Conservation (phyloP, 345 rosid genomes). For the Balakata baccata region DNA sequence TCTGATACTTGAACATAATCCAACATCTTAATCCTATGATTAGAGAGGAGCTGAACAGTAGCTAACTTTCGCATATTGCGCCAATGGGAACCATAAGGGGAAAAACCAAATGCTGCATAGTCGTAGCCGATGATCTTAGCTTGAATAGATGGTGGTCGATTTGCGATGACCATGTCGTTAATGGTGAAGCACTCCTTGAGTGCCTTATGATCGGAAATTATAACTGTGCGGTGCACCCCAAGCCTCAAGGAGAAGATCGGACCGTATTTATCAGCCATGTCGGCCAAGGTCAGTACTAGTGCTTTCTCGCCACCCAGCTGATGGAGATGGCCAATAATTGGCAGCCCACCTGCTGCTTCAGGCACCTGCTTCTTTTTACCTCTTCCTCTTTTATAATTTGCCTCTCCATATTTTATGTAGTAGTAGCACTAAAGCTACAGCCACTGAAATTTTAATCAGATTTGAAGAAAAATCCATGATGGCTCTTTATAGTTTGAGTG, state of each 20-base stretch:
- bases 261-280: conserved; percentile 9
- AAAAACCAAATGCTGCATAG: conserved; percentile 18
- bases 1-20: conserved; percentile 22
- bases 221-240: not conserved
- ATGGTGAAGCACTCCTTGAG: conserved; percentile 23
- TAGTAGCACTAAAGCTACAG: not conserved
- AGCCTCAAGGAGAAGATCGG: conserved; percentile 1
- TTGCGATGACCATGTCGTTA: conserved; percentile 14
- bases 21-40: conserved; percentile 16
- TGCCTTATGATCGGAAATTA: not conserved
- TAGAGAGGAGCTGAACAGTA: conserved; percentile 16
- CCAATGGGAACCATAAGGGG: conserved; percentile 18
- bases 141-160: conserved; percentile 22
- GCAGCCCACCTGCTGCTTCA: conserved; percentile 5
- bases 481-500: not conserved
- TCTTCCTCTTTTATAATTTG: not conserved
- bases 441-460: not conserved
- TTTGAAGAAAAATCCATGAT: not conserved
- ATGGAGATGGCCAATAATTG: conserved; percentile 11
- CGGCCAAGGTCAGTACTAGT: not conserved
- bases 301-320: not conserved
- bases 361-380: not conserved
- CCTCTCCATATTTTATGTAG: not conserved
- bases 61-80: conserved; percentile 18
- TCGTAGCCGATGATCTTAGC: conserved; percentile 22